Base-by-base conservation (phyloP, 2,329 filamentous ascomycete species). In the Botrytis medusae region DNA sequence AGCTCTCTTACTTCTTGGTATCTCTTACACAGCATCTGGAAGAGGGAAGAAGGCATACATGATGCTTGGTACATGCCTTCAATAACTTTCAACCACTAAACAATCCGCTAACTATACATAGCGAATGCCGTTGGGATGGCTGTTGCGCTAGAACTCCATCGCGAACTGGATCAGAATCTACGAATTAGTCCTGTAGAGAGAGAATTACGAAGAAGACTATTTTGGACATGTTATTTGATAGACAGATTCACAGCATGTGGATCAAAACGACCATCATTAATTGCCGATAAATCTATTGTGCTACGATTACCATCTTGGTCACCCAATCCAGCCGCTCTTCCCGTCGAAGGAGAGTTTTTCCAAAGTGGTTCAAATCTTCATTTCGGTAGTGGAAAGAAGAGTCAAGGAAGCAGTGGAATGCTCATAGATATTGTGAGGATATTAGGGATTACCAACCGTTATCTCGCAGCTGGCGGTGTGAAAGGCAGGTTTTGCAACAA, bases 171-270 rank as follows among this genome's bases (percentile, higher is more conserved):
- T 37, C 80, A 85, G 9, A 87, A 88, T 69, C 84, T 88, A 20
- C 87, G 88, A 72, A 86, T 92, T 18, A 88, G 89, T 0, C 86
- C 89, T 0, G 84, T 89, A 6, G 93, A 97, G 79, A 88, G 92
- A 72, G 94, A 97, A 83, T 90, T 91, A 79, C 87, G 92, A 63
- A 86, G 94, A 72, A 88, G 92, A n/a, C 84, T 97, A 2, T 97
- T 97, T 82, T 97, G 94, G 94, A 91, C 92, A 2, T 95, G 93
- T 80, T 97, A 96, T 78, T 84, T 97, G 40, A 90, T 97, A 82
- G 94, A 97, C 80, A 88, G 92, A n/a, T 96, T 95, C 78, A 87
- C 91, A 77, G 89, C 92, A 1, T 94, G 92, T 76, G 94, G 94
- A 25, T 95, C 93, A 5, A 94, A 92, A 78, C 87, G 94, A 16